Conservation (phyloP, 176 grass and related monocot species). For the Raddia distichophylla region DNA sequence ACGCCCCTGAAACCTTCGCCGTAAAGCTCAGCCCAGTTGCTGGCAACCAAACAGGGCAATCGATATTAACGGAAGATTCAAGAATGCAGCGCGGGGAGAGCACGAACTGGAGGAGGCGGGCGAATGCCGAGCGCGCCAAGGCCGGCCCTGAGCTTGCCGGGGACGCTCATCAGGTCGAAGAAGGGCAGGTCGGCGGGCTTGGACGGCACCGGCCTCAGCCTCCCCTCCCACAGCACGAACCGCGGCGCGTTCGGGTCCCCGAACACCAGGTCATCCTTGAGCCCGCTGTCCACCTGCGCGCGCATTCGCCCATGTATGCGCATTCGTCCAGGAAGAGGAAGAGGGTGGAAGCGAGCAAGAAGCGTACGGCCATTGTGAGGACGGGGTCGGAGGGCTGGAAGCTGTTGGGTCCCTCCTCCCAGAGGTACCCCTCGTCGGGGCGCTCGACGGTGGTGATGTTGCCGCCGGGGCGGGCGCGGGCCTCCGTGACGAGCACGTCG, state of each 20-base stretch:
- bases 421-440: conserved; percentile 72
- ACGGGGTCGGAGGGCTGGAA: conserved; percentile 93
- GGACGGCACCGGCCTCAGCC: conserved; percentile 77
- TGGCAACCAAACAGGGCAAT: not conserved
- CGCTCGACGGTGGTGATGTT: conserved; percentile 89
- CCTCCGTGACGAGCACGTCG: conserved; percentile 82
- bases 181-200: conserved; percentile 76
- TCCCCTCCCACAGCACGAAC: conserved; percentile 91
- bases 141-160: conserved; percentile 80
- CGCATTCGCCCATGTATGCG: not conserved
- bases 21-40: conserved; percentile 41
- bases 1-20: conserved; percentile 88
- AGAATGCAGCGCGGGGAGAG: conserved; percentile 39
- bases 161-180: conserved; percentile 88
- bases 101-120: conserved; percentile 85
- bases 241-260: conserved; percentile 86
- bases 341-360: not conserved
- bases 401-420: conserved; percentile 96
- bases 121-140: conserved; percentile 84
- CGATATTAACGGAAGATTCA: not conserved
- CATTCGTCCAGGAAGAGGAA: not conserved
- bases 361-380: conserved; percentile 71
- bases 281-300: conserved; percentile 74
- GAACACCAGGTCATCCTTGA: conserved; percentile 87
- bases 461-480: conserved; percentile 64